These are phyloP conservation scores for Ceratobasidium sp. DNA, from an alignment of 1,284 basidiomycete genomes.

Conservation along the genomic window DNA sequence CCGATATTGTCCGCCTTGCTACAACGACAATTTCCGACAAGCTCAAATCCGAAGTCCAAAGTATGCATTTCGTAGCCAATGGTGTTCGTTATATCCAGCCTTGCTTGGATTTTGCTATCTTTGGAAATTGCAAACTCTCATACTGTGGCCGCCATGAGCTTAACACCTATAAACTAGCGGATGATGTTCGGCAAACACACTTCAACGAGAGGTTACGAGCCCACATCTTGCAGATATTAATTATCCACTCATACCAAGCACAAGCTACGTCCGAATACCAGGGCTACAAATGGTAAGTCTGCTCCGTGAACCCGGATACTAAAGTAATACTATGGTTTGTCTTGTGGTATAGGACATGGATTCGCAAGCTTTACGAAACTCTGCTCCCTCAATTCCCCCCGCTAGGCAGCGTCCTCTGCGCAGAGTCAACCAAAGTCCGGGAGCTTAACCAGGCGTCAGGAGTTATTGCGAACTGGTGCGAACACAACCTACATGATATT, in stretches of 20 bases:
- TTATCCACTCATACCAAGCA: background rate
- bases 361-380: conserved; percentile 15
- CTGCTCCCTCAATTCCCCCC: conserved; percentile 32
- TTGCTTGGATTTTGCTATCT: conserved; percentile 29
- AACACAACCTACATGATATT: background rate
- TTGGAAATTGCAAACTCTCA: conserved; percentile 27
- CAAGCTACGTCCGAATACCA: background rate
- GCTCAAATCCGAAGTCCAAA: background rate
- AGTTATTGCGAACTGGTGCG: conserved; percentile 25
- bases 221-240: conserved; percentile 25
- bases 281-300: conserved; percentile 2
- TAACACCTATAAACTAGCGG: conserved; percentile 5
- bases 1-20: conserved; percentile 22
- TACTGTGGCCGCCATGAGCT: conserved; percentile 23
- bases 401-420: background rate
- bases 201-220: conserved; percentile 35
- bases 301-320: background rate
- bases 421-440: background rate
- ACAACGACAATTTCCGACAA: background rate
- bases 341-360: conserved; percentile 11
- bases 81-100: conserved; percentile 3
- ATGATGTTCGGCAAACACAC: background rate
- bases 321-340: background rate
- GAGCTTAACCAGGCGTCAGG: conserved; percentile 2
- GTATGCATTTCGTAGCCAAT: background rate